Evolutionary conservation across 164 flowering plant genomes (phyloP), one percentile per base, ranked within the genome.

Genomic region (Protea cynaroides): DNA sequence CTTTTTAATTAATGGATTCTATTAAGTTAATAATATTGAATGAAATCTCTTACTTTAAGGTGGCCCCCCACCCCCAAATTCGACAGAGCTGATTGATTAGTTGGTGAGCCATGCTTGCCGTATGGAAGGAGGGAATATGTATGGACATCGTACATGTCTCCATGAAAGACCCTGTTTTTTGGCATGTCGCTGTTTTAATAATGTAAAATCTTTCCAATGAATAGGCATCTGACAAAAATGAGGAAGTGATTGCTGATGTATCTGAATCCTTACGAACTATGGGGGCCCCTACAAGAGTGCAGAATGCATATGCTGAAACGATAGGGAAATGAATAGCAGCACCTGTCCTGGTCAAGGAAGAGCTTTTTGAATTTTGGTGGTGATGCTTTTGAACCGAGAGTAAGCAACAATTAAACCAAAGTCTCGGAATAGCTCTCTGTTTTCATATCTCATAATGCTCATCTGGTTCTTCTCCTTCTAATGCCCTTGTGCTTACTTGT

Each of bases 201-300:
- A 40, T 15, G 7, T 17, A 56, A 10, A 11, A n/a, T 38, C 24
- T 56, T 10, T 61, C 25, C 43, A 17, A 50, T 59, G 14, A 65
- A 36, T 66, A 85, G 90, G 80, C 52, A 34, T 40, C 73, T 61
- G 75, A 70, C 72, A 69, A 65, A 59, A 60, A 62, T 68, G 8
- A 14, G 13, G 58, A 34, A 37, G 58, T 65, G 8, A 75, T 43
- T 47, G 54, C 64, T 15, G 77, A 76, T n/a, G 81, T 63, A 57
- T 46, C 74, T 55, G 84, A 76, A 72, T 59, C 40, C 25, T 10
- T 64, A 50, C 56, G 56, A 56, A 29, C 65, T 73, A 57, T 65
- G 25, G 69, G 59, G 47, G 46, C 76, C 63, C 69, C 69, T 25
- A 62, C 61, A 36, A 40, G 55, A 22, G 22, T 60, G 62, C 59